Evolutionary conservation across 257 asterid genomes (phyloP).

Genomic region (Paulownia fortunei): DNA sequence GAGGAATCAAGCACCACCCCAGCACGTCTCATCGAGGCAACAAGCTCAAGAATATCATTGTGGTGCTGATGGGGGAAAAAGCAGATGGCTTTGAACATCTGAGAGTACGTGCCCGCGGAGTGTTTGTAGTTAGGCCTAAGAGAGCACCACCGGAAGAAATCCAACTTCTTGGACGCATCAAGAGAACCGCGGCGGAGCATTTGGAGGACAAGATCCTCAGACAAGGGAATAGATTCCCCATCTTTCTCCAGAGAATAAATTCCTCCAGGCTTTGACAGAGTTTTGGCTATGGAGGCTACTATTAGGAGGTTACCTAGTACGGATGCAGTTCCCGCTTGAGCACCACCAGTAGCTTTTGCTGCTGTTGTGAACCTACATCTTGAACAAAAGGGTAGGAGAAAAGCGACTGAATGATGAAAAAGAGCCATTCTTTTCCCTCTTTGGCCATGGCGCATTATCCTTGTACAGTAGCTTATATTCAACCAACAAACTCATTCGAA

Average conservation of each 20-base stretch:
- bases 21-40: constrained; percentile 60
- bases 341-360: background rate
- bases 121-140: constrained; percentile 68
- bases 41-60: constrained; percentile 56
- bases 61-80: constrained; percentile 47
- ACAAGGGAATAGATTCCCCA: constrained; percentile 48
- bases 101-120: constrained; percentile 63
- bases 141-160: constrained; percentile 81
- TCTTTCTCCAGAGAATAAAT: constrained; percentile 53
- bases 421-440: constrained; percentile 23
- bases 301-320: constrained; percentile 60
- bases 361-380: constrained; percentile 32
- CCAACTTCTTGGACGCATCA: constrained; percentile 58
- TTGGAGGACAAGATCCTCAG: constrained; percentile 68
- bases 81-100: constrained; percentile 64
- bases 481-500: background rate
- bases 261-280: constrained; percentile 71
- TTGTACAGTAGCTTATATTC: background rate
- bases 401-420: constrained; percentile 10
- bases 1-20: constrained; percentile 63
- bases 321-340: constrained; percentile 29
- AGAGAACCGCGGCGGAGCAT: constrained; percentile 68
- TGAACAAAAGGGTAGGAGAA: constrained; percentile 26
- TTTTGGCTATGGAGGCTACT: constrained; percentile 77
- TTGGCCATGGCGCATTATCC: constrained; percentile 52